Base-by-base conservation (phyloP, 2,329 filamentous ascomycete species). In the Fusarium sarcochroum region DNA sequence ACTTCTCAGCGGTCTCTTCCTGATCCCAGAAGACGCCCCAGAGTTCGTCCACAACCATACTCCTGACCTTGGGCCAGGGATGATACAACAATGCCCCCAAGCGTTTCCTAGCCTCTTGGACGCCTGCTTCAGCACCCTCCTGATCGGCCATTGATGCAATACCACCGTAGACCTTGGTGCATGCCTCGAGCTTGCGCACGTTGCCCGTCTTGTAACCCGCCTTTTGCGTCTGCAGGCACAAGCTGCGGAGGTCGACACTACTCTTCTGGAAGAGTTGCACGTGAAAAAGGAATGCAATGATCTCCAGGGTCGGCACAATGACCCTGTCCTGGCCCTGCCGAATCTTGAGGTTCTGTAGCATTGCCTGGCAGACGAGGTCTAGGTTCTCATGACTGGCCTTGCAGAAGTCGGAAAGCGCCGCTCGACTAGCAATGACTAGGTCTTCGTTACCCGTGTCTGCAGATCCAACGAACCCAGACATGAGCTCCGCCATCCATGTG, bases 161-260 rank as follows among this genome's bases (percentile, higher is more conserved):
- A 1, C 89, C 89, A 4, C 90, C 87, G 78, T 98, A 98, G 14
- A 96, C 87, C 73, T 90, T 91, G 63, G 97, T 82, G 21, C 92
- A 93, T 1, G 93, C 91, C 76, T 93, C 88, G 2, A 98, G 84
- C 77, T 96, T 95, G 50, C 90, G 87, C 42, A 97, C 87, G 76
- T 93, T 96, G 20, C 91, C 89, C 1, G 91, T 92, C 80, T 94
- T 95, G 82, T 92, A 94, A 67, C 94, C 92, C 1, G 92, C 87
- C 78, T 91, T 93, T 74, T 97, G 93, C 6, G 91, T 87, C 35
- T 89, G 83, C 8, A 89, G 82, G 61, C 94, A 93, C 5, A 97
- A 80, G 8, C 78, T 83, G 63, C 88, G 87, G 75, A 83, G 76
- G 66, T 84, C 80, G 17, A 83, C 68, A 7, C 70, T 69, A 69